Base-by-base conservation (phyloP, 2,329 filamentous ascomycete genomes). In the Bipolaris oryzae region DNA sequence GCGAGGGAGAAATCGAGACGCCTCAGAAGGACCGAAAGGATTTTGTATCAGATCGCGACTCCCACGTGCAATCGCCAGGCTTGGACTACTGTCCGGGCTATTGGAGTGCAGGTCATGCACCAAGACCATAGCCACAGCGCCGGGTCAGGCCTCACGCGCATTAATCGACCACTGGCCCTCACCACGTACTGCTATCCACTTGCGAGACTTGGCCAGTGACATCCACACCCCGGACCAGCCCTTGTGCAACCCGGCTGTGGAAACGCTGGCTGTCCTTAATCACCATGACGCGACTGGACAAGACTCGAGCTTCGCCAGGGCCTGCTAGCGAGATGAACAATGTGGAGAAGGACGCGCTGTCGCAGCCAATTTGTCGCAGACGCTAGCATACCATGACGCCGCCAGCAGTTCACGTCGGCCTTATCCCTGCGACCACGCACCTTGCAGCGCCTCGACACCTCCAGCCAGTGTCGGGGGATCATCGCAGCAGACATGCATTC, bases 251-350 rank as follows among this genome's bases (percentile, higher is more conserved):
- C 52, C 53, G 47, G 49, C 25, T 57, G 31, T 50, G 57, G 39
- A 50, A 52, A 38, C 52, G 54, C 55, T 57, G 51, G 55, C 54
- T 51, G 47, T 55, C 51, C 53, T 55, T 52, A 56, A 60, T 58
- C 55, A 58, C 58, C 42, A 66, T 66, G 64, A 66, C 61, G 64
- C 57, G 47, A 41, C 60, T 68, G 66, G 69, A 70, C 66, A 73
- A 70, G 63, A 68, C 59, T 57, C 59, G 57, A 60, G 47, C 53
- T 55, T 54, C 48, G 53, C 61, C 61, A 57, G 65, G 58, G 63
- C 60, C 39, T 41, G 50, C 68, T 73, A 75, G 72, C 74, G 74
- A 76, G 63, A 76, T 76, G 72, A 76, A 67, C 61, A 61, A 50
- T 72, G 72, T 73, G 72, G 71, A 75, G 70, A 71, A 72, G 70